Evolutionary conservation across 2,329 filamentous ascomycete species (phyloP), one percentile per base, ranked within the genome.

Genomic region (Aspergillus novoparasiticus): DNA sequence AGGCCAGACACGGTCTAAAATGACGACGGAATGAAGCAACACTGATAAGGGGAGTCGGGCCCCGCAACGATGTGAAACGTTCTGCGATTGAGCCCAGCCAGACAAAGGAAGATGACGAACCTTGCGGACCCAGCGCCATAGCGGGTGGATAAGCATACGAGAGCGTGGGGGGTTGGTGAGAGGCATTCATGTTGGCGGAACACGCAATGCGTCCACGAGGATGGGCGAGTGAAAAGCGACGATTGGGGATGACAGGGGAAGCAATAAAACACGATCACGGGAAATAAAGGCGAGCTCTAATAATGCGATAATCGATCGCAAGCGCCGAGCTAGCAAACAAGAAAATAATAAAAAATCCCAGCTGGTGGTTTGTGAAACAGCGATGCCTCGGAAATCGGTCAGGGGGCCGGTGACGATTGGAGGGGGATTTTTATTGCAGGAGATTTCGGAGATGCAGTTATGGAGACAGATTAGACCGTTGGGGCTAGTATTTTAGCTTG

Each of bases 61-160:
- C 66, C 67, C 61, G 67, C 65, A 50, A 46, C 19, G 63, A 59
- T 30, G 51, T 50, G 58, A 64, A 53, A 50, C 57, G 36, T 48
- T 41, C 43, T 56, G 51, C 58, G 53, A 55, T 28, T 36, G 45
- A 48, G 23, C 45, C 45, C 45, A 48, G 6, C 23, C 21, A 54
- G 50, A 54, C 55, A 63, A 60, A 53, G 54, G 57, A 41, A 61
- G 53, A 64, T 73, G 70, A 76, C 75, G 72, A 68, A 76, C 75
- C 73, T 74, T 70, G 69, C 61, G 70, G 69, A 56, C 69, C 70
- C 69, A 75, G 68, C 66, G 73, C 71, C 57, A 74, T 68, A 69
- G 73, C 71, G 62, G 73, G 72, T 68, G 73, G 70, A 68, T 74
- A 75, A 64, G 72, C 67, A 64, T 66, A 68, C 30, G 67, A 65